phyloP scores from a whole-genome alignment of 2,329 filamentous ascomycete species.

The Xylaria multiplex region DNA sequence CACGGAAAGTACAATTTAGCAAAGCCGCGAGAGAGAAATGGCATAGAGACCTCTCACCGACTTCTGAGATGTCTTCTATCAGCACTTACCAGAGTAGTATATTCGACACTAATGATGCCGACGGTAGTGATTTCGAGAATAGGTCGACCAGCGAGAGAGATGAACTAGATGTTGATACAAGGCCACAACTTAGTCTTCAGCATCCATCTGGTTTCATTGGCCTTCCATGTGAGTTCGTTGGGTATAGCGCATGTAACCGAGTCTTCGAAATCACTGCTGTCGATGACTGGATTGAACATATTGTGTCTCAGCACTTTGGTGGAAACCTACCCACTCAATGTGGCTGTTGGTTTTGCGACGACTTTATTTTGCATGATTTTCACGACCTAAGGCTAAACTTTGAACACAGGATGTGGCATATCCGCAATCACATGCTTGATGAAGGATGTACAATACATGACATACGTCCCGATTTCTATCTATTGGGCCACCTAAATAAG shows the following conservation, averaged over 20 bases:
- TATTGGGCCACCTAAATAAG: neutral
- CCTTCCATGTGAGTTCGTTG: conserved; percentile 20
- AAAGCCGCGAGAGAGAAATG: neutral
- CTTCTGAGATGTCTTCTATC: neutral
- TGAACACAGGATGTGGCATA: conserved; percentile 24
- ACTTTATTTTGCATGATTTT: neutral
- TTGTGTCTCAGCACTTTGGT: neutral
- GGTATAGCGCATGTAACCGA: neutral
- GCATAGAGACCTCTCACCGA: neutral
- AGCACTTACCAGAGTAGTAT: neutral
- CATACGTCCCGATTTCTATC: conserved; percentile 15
- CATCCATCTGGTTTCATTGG: neutral
- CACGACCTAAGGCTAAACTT: neutral
- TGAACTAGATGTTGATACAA: neutral
- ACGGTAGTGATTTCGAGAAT: neutral
- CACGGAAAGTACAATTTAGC: neutral
- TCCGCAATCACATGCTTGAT: conserved; percentile 6
- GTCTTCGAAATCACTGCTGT: neutral
- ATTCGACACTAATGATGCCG: neutral
- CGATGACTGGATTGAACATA: conserved; percentile 20
- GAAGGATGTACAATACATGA: neutral
- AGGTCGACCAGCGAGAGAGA: neutral
- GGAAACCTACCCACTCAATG: neutral
- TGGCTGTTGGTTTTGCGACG: conserved; percentile 28
- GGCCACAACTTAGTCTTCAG: too few relatives aligned